Evolutionary conservation across 495 filamentous ascomycete species (phyloP), one percentile per base, ranked within the genome.

Genomic region (Ascodesmis nigricans): DNA sequence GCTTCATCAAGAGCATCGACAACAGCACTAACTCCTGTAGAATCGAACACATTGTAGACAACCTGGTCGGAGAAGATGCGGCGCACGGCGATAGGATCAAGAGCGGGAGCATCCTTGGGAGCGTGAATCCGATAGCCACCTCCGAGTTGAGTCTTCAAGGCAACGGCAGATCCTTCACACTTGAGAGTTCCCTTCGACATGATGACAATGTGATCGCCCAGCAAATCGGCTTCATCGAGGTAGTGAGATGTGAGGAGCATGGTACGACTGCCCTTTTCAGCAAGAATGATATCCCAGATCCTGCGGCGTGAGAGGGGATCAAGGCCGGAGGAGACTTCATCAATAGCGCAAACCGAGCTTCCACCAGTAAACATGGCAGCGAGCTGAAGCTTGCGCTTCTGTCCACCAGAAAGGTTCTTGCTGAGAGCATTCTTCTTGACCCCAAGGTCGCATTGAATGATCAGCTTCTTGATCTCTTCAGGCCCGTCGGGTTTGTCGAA

Each of bases 331-430:
- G 71, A 78, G 3, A 84, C 78, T 48, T 91, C 81, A 48, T 91
- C 81, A 5, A 91, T 73, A 52, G 78, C 82, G 53, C 81, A 91
- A 4, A 91, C 69, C 10, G 63, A 66, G 39, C 71, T 78, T 11
- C 78, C 81, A 24, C 81, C 81, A 16, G 77, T 81, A 34, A 91
- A 68, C 78, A 87, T 90, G 67, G 84, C 81, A n/a, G 74, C 73
- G 6, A 91, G 64, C 48, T 91, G 81, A n/a, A 84, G 57, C 53
- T 90, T 90, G 15, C 81, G 63, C 53, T 84, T 90, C 53, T 91
- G 81, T 0, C 81, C 81, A 4, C 81, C 80, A 2, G 78, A 87
- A 3, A 91, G 59, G 1, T 75, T 77, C 36, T 63, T 64, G 0
- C 76, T 62, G 41, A 58, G 55, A 0, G 78, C 70, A 26, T 68